These are phyloP conservation scores for Flammula alnicola DNA, from an alignment of 1,284 basidiomycete species.

Conservation along the genomic window DNA sequence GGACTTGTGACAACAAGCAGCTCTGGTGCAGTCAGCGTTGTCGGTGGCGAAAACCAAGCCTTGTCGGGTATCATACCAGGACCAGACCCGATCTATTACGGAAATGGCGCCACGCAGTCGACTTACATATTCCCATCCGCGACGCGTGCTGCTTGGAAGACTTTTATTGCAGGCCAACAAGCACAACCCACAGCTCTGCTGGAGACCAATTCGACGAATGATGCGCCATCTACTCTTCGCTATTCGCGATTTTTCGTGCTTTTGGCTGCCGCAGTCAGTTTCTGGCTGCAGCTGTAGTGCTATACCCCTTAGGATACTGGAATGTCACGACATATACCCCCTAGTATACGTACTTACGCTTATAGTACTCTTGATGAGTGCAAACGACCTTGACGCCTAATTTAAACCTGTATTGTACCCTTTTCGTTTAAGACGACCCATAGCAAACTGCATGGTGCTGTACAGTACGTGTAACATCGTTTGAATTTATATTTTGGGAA, in stretches of 20 bases:
- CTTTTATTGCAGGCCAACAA: conserved; percentile 34
- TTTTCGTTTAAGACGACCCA: no score
- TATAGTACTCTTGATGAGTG: conserved; percentile 9
- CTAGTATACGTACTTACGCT: background rate
- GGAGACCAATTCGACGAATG: background rate
- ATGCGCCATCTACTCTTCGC: background rate
- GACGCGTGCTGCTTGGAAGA: conserved; percentile 61
- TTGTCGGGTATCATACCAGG: conserved; percentile 52
- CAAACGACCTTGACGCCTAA: conserved; percentile 1
- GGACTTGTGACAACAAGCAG: conserved; percentile 47
- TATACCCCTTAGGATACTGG: no score
- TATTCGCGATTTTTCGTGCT: background rate
- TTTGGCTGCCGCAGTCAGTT: background rate
- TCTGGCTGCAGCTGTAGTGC: no score
- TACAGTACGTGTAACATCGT: conserved; percentile 1
- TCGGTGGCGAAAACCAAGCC: conserved; percentile 56
- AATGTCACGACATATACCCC: conserved; percentile 1
- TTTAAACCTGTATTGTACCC: no score
- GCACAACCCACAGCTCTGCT: conserved; percentile 7
- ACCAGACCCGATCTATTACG: conserved; percentile 56
- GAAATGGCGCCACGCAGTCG: conserved; percentile 49
- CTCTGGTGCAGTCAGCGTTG: conserved; percentile 39
- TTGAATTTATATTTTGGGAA: background rate
- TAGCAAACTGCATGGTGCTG: no score
- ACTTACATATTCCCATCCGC: conserved; percentile 56